Evolutionary conservation across 2,329 filamentous ascomycete genomes (phyloP).

Genomic region (Ascochyta pisi): DNA sequence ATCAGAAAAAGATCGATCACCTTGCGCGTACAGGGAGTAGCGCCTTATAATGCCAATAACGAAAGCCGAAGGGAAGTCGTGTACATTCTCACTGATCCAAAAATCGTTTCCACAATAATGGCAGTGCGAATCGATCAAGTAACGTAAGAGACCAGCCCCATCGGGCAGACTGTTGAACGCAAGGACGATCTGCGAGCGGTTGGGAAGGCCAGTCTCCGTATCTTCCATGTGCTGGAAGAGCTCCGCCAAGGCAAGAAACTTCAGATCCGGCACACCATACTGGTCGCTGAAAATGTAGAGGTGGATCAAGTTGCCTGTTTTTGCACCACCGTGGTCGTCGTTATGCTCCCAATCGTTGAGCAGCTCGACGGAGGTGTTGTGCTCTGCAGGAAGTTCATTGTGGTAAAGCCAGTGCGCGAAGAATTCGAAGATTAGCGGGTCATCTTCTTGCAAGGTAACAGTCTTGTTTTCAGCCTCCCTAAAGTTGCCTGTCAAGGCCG

Average conservation of each 20-base stretch:
- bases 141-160: not conserved
- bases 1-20: not conserved
- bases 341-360: not conserved
- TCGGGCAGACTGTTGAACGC: not conserved
- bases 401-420: slow-evolving; percentile 28
- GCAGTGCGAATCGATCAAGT: not conserved
- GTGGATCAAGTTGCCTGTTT: slow-evolving; percentile 2
- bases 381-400: slow-evolving; percentile 2
- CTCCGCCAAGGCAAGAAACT: not conserved
- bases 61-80: not conserved
- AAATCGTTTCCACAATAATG: not conserved
- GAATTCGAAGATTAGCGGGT: slow-evolving; percentile 13
- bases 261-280: slow-evolving; percentile 3
- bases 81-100: not conserved
- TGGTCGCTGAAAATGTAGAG: slow-evolving; percentile 20
- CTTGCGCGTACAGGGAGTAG: not conserved
- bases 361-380: not conserved
- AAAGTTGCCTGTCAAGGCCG: slow-evolving; percentile 6
- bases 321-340: not conserved
- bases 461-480: slow-evolving; percentile 21
- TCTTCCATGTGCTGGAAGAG: not conserved
- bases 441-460: slow-evolving; percentile 12
- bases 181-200: not conserved
- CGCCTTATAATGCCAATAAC: not conserved
- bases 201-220: not conserved